A percentile compares a stretch with the other conserved stretches of the same genome.
Conservation (phyloP, 805 yeast genomes). For the Ascoidea asiatica region DNA sequence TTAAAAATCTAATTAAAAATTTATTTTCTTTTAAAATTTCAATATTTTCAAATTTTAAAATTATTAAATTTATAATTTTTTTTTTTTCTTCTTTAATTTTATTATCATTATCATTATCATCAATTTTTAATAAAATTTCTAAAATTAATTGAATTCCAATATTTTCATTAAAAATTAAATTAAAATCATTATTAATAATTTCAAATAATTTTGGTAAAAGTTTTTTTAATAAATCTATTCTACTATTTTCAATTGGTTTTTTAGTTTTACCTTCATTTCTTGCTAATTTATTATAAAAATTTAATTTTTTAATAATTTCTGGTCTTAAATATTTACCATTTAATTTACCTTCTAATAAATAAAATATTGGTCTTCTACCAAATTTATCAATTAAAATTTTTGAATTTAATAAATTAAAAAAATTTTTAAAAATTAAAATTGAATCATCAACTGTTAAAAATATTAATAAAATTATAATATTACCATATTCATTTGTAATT, state of each 20-base stretch:
- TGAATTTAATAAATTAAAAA: constrained; percentile 38
- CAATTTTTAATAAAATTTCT: constrained; percentile 49
- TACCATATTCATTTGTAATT: constrained; percentile 78
- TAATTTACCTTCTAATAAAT: constrained; percentile 54
- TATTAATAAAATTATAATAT: constrained; percentile 61
- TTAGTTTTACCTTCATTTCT: constrained; percentile 36
- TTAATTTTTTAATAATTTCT: constrained; percentile 42
- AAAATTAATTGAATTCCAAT: constrained; percentile 74
- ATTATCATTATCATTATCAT: constrained; percentile 22
- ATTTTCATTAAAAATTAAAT: constrained; percentile 42
- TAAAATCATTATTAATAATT: constrained; percentile 34
- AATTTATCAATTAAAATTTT: constrained; percentile 47
- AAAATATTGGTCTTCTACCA: constrained; percentile 81
- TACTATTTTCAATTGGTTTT: constrained; percentile 69
- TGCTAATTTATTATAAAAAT: constrained; percentile 46
- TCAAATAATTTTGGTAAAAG: constrained; percentile 57
- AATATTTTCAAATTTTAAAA: constrained; percentile 49
- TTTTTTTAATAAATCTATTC: constrained; percentile 48
- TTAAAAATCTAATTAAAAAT: constrained; percentile 59
- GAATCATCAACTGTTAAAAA: constrained; percentile 91
- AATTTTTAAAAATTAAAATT: constrained; percentile 63
- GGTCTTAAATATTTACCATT: constrained; percentile 79
- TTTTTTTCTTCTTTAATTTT: constrained; percentile 24
- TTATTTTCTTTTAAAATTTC: constrained; percentile 59
- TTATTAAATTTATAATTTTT: constrained; percentile 41